Evolutionary conservation across 1,139 yeast species (phyloP), one percentile per base, ranked within the genome.

Genomic region (Yamadazyma siamensis): DNA sequence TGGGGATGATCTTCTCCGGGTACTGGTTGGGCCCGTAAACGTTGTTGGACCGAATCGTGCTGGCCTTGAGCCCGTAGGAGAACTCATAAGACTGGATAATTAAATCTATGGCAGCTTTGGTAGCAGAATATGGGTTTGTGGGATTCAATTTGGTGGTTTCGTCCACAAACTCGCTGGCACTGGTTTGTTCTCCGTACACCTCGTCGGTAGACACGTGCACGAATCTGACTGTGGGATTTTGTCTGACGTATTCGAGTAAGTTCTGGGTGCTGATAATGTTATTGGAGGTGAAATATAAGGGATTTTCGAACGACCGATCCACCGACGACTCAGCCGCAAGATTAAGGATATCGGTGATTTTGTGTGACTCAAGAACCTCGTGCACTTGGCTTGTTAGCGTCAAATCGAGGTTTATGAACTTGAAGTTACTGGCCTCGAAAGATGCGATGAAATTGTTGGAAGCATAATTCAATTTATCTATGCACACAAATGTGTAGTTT

Each of bases 241-340:
- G 15, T 17, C 34, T 18, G 29, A 58, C 50, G 25, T 62, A 57
- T 46, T 77, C 81, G 11, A 77, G 54, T 17, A 77, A 40, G 21
- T 65, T 69, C 39, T 72, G 78, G 0, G 79, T 70, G 8, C 76
- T 66, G 4, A 71, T 26, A 2, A 73, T 63, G 39, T 77, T 77
- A 32, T 75, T 72, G 13, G 41, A 39, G 11, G 77, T 65, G 47
- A 74, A 75, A 28, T 50, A 53, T n/a, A 58, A 34, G 0, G 80
- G 79, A 27, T 60, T 50, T 3, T 51, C 49, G 39, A 75, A 76
- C 9, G 80, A 74, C 26, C 59, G 59, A 45, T 76, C 82, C 6
- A 77, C 83, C 41, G 71, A 68, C 23, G 78, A 66, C 40, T 75
- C 78, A 4, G 82, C 83, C 0, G 83, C 83, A 43, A 75, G 58